A percentile compares a stretch with the other conserved stretches of the same genome.
phyloP scores from a whole-genome alignment of 257 asterid genomes.

The Ballota nigra region DNA sequence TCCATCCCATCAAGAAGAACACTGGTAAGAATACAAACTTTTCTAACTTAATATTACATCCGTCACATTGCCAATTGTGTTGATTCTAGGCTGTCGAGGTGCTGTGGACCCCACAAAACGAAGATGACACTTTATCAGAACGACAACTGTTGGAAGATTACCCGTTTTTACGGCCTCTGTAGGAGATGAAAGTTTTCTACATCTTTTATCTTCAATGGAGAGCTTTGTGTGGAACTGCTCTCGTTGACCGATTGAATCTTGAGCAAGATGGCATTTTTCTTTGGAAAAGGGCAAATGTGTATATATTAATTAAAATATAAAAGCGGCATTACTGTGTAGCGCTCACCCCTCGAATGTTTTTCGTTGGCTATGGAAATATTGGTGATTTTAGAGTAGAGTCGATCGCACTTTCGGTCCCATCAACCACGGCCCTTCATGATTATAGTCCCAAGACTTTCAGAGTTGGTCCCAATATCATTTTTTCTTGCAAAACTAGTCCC shows the following conservation, averaged over 20 bases:
- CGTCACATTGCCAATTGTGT: not conserved
- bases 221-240: not conserved
- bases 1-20: conserved; percentile 80
- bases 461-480: too few relatives aligned
- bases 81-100: conserved; percentile 83
- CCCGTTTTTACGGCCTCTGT: conserved; percentile 78
- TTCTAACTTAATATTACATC: not conserved
- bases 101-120: conserved; percentile 94
- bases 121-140: conserved; percentile 77
- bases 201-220: not conserved
- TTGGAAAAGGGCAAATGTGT: not conserved
- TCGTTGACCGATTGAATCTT: not conserved
- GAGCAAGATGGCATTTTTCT: not conserved
- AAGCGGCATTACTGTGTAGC: not conserved
- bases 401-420: too few relatives aligned
- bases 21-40: conserved; percentile 43
- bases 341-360: not conserved
- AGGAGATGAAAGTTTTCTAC: conserved; percentile 14
- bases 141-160: conserved; percentile 85
- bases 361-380: not conserved
- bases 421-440: too few relatives aligned
- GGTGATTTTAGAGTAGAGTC: not conserved
- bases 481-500: too few relatives aligned
- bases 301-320: not conserved
- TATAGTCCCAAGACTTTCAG: too few relatives aligned